Conservation (phyloP, 208 protist species). For the Herpetomonas samuelpessoai region DNA sequence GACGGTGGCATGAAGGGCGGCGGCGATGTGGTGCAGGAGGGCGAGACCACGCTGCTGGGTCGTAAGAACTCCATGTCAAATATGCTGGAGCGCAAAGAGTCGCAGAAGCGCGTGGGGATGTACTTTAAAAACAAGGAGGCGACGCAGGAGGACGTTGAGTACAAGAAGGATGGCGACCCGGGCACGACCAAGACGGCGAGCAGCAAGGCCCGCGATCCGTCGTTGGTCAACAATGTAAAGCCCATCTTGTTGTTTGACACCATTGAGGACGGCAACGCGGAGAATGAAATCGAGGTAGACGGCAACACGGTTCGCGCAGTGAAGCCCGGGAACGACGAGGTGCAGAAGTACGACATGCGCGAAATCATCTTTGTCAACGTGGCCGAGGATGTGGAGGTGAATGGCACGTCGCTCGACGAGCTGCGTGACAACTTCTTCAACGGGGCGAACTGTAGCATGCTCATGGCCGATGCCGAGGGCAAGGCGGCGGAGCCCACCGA, state of each 20-base stretch:
- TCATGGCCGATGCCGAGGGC: slow-evolving; percentile 61
- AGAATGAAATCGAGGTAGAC: slow-evolving; percentile 41
- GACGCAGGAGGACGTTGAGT: slow-evolving; percentile 36
- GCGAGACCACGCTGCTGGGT: slow-evolving; percentile 30
- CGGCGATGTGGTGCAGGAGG: slow-evolving; percentile 24
- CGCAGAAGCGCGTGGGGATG: slow-evolving; percentile 73
- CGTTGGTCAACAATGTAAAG: slow-evolving; percentile 47
- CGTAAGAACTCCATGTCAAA: slow-evolving; percentile 34
- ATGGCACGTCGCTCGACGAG: slow-evolving; percentile 51
- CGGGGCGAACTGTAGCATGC: slow-evolving; percentile 60
- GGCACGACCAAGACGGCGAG: slow-evolving; percentile 30
- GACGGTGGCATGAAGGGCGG: slow-evolving; percentile 16
- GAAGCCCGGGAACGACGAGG: slow-evolving; percentile 51
- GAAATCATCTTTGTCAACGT: slow-evolving; percentile 42
- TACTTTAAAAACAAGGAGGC: slow-evolving; percentile 81
- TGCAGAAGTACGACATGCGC: slow-evolving; percentile 68
- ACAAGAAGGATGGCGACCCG: slow-evolving; percentile 70
- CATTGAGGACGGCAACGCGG: background rate
- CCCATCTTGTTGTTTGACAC: slow-evolving; percentile 51
- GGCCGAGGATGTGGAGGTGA: slow-evolving; percentile 31
- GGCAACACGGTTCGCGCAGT: slow-evolving; percentile 43
- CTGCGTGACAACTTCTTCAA: slow-evolving; percentile 54
- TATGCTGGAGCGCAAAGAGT: slow-evolving; percentile 40
- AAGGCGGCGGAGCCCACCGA: slow-evolving; percentile 31
- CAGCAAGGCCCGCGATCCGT: slow-evolving; percentile 29